Evolutionary conservation across 176 grass and related monocot species (phyloP), one percentile per base, ranked within the genome.

Genomic region (Hsuehochloa calcarea): DNA sequence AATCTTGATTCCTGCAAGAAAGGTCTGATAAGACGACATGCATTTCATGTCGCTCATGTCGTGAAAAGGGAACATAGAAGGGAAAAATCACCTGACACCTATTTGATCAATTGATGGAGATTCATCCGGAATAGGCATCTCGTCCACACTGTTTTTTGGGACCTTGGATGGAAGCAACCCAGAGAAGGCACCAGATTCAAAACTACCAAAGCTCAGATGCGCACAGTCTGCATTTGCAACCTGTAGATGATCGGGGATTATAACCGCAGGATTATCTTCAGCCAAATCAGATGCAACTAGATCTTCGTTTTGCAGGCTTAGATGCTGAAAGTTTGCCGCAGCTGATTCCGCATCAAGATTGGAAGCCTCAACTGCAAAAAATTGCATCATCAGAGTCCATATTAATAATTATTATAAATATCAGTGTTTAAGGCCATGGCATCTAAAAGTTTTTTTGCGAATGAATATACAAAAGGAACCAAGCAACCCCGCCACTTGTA

Each of bases 121-220:
- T 77, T 92, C 90, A 73, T 92, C 89, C 78, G 79, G 63, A 80
- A 84, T 74, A 77, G 78, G 68, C 20, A 76, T 40, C 43, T 94
- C 82, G 45, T 90, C 96, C 58, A 80, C 80, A 72, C 55, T 72
- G 58, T 58, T 66, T 89, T 79, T 78, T 43, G 83, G 85, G 62
- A 44, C 68, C 64, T 90, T 92, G 59, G 91, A 85, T 66, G 89
- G 84, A 93, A 98, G 91, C 45, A 94, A 92, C 75, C 91, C 96
- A 88, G 91, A 98, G 88, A 98, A 94, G 65, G 96, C 89, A 87
- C 96, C 96, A 66, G 96, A 98, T 90, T 71, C 88, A 85, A 98
- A 98, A 90, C 96, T 98, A 87, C 96, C 96, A 79, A 98, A 98
- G 83, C 93, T 96, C 77, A 98, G 82, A 82, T 98, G 90, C 6